Evolutionary conservation across 2,329 filamentous ascomycete species (phyloP).

Genomic region (Chalara sp.): DNA sequence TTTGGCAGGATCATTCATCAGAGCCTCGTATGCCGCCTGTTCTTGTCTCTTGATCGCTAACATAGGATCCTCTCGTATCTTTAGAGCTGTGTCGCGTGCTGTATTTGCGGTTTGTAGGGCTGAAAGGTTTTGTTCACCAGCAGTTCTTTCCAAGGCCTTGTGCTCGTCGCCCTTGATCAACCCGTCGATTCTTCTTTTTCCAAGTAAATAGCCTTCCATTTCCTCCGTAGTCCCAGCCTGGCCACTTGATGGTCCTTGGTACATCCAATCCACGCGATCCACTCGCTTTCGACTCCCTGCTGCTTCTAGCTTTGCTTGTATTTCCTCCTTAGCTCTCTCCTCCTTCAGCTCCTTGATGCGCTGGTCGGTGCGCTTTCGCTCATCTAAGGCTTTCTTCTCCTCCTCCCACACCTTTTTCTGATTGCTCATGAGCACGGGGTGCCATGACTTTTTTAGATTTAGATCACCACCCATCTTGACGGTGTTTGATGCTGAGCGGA

Average conservation of each 20-base stretch:
- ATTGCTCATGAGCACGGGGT: slow-evolving; percentile 85
- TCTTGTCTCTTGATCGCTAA: slow-evolving; percentile 91
- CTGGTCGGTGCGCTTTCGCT: slow-evolving; percentile 89
- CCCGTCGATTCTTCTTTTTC: slow-evolving; percentile 86
- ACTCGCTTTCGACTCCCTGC: slow-evolving; percentile 75
- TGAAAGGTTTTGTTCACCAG: slow-evolving; percentile 52
- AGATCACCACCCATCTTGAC: slow-evolving; percentile 86
- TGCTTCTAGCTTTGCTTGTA: slow-evolving; percentile 82
- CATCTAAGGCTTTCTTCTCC: slow-evolving; percentile 85
- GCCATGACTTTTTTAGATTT: slow-evolving; percentile 93
- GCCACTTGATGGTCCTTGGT: slow-evolving; percentile 75
- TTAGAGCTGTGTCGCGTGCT: slow-evolving; percentile 71
- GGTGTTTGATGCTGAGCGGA: slow-evolving; percentile 11
- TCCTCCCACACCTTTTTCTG: slow-evolving; percentile 86
- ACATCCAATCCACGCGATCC: slow-evolving; percentile 97
- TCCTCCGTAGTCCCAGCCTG: slow-evolving; percentile 76
- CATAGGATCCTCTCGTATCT: slow-evolving; percentile 86
- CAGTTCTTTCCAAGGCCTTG: slow-evolving; percentile 73
- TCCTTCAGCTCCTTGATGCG: slow-evolving; percentile 90
- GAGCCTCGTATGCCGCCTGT: slow-evolving; percentile 69
- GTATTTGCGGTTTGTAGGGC: slow-evolving; percentile 64
- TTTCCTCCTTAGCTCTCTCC: slow-evolving; percentile 85
- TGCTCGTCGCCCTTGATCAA: slow-evolving; percentile 76
- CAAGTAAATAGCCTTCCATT: slow-evolving; percentile 86
- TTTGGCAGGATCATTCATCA: slow-evolving; percentile 72